Conservation (phyloP, 441 rosid genomes). For the Geranium incanum region DNA sequence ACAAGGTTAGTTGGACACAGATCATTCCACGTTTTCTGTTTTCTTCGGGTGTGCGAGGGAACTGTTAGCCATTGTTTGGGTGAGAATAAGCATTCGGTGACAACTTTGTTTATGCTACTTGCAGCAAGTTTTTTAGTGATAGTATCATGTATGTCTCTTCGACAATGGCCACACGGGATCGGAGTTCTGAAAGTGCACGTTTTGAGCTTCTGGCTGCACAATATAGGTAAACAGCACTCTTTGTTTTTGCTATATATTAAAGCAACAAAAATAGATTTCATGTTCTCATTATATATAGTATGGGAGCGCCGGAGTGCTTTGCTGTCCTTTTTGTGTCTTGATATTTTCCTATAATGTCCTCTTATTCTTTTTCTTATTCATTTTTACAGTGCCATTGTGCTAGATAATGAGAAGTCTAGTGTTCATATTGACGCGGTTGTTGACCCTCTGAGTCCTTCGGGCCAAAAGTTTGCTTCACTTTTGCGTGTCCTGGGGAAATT, state of each 20-base stretch:
- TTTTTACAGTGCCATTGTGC: slow-evolving; percentile 65
- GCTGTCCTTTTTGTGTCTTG: neutral
- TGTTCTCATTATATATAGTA: neutral
- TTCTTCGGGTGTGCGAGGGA: neutral
- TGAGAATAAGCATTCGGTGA: slow-evolving; percentile 13
- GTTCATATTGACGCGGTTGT: slow-evolving; percentile 91
- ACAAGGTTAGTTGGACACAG: slow-evolving; percentile 59
- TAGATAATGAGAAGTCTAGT: slow-evolving; percentile 62
- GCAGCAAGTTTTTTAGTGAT: slow-evolving; percentile 92
- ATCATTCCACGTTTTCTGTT: neutral
- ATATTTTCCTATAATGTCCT: slow-evolving; percentile 2
- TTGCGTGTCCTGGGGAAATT: slow-evolving; percentile 70
- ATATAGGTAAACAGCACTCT: slow-evolving; percentile 44
- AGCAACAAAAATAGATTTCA: slow-evolving; percentile 1
- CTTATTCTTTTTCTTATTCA: slow-evolving; percentile 12
- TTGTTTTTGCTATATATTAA: neutral
- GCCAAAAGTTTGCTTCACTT: slow-evolving; percentile 87
- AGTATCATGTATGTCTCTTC: slow-evolving; percentile 76
- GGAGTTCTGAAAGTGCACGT: slow-evolving; percentile 91
- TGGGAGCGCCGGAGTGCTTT: neutral
- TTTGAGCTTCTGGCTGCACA: slow-evolving; percentile 80
- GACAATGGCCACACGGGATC: slow-evolving; percentile 78
- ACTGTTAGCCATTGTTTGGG: neutral
- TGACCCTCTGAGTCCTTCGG: slow-evolving; percentile 87
- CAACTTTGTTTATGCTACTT: slow-evolving; percentile 26